A percentile compares a stretch with the other conserved stretches of the same genome.
Conservation (phyloP, 192 early-diverging fungal genomes). For the Rhizoclosmatium globosum region DNA sequence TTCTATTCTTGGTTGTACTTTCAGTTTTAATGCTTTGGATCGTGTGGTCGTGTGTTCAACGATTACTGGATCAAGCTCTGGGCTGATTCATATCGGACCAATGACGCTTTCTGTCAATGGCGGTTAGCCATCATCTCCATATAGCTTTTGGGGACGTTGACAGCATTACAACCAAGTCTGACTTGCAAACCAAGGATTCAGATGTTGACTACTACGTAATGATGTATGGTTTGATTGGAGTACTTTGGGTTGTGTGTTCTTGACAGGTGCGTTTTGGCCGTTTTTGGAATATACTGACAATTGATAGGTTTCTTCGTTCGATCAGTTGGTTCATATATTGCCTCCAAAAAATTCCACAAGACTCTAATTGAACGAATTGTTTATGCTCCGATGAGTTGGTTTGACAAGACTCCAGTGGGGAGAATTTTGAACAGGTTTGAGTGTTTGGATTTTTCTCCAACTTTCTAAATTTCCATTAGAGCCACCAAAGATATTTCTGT, state of each 20-base stretch:
- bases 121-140: neutral
- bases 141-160: neutral
- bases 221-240: constrained; percentile 45
- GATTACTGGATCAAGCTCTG: constrained; percentile 55
- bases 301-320: constrained; percentile 16
- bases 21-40: constrained; percentile 33
- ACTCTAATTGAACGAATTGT: constrained; percentile 49
- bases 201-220: constrained; percentile 45
- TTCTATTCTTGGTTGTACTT: constrained; percentile 42
- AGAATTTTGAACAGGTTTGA: constrained; percentile 15
- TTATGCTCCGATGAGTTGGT: constrained; percentile 54
- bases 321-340: constrained; percentile 33
- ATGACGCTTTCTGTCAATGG: neutral
- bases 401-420: constrained; percentile 56
- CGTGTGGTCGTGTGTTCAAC: constrained; percentile 38
- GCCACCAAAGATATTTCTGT: constrained; percentile 90
- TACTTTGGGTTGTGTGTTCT: constrained; percentile 27
- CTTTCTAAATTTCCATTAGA: constrained; percentile 22
- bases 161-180: neutral
- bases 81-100: constrained; percentile 35
- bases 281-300: neutral
- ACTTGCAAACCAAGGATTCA: too few relatives aligned
- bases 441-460: constrained; percentile 59
- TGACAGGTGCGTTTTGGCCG: constrained; percentile 8
- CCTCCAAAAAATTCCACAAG: constrained; percentile 47